These are phyloP conservation scores for Neofusicoccum parvum DNA, from an alignment of 2,329 filamentous ascomycete species.

Conservation along the genomic window DNA sequence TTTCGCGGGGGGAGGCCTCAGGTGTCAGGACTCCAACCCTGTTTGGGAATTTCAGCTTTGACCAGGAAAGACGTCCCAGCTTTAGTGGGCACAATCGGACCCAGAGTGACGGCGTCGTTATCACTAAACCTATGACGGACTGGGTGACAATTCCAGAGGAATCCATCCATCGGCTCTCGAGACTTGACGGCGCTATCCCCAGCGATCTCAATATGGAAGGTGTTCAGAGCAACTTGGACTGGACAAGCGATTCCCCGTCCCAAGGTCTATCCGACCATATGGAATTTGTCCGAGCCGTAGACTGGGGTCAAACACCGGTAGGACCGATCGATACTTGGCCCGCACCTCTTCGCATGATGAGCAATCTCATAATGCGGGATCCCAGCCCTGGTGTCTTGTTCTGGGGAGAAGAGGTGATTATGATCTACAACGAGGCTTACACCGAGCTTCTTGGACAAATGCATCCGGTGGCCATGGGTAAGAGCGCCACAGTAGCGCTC, in stretches of 20 bases:
- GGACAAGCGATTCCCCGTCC: conserved; percentile 22
- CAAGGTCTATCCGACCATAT: conserved; percentile 32
- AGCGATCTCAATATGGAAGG: background rate
- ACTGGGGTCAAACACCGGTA: conserved; percentile 53
- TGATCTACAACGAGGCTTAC: conserved; percentile 43
- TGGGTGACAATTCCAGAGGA: background rate
- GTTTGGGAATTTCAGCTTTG: background rate
- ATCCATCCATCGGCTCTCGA: background rate
- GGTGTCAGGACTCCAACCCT: background rate
- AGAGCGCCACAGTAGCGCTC: conserved; percentile 64
- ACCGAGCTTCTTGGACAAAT: conserved; percentile 31
- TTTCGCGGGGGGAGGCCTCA: background rate
- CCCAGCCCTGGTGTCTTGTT: conserved; percentile 40
- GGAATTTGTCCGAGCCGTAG: conserved; percentile 43
- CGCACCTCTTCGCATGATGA: conserved; percentile 47
- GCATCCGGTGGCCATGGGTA: conserved; percentile 60
- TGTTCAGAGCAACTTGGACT: conserved; percentile 39
- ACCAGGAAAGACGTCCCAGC: background rate
- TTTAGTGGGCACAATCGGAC: background rate
- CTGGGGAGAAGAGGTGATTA: conserved; percentile 43
- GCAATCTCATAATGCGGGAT: conserved; percentile 35
- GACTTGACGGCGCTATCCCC: background rate
- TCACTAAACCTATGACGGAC: background rate
- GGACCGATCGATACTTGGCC: conserved; percentile 53
- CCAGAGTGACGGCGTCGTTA: background rate